A percentile compares a stretch with the other conserved stretches of the same genome.
Evolutionary conservation across 129 eudicot genomes (phyloP).

Genomic region (Pseudognaphalium luteoalbum): DNA sequence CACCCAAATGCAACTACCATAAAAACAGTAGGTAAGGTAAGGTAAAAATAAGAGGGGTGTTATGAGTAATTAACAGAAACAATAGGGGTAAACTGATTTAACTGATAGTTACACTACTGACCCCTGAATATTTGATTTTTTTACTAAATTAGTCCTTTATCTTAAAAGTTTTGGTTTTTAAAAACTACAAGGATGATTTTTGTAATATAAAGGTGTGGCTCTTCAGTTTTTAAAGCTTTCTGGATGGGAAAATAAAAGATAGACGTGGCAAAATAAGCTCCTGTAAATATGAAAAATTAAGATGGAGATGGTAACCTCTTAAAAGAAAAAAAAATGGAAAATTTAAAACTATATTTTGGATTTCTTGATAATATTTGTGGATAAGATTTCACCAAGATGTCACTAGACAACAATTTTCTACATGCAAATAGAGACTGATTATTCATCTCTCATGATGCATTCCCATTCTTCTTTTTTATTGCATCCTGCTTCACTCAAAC

Average conservation of each 20-base stretch:
- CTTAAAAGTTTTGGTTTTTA: not conserved
- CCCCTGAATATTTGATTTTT: not conserved
- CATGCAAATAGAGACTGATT: slow-evolving; percentile 42
- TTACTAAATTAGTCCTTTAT: not conserved
- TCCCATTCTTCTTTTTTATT: slow-evolving; percentile 13
- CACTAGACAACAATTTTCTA: slow-evolving; percentile 39
- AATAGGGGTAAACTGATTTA: too few species aligned
- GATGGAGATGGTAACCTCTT: slow-evolving; percentile 29
- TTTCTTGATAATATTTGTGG: slow-evolving; percentile 66
- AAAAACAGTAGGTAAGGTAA: not conserved
- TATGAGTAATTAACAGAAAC: not conserved
- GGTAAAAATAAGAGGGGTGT: slow-evolving; percentile 12
- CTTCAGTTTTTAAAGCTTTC: not conserved
- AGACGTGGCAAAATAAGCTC: slow-evolving; percentile 56
- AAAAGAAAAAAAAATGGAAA: not conserved
- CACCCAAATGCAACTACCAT: slow-evolving; percentile 12
- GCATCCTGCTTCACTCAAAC: slow-evolving; percentile 38
- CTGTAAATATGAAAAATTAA: slow-evolving; percentile 22
- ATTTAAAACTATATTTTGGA: not conserved
- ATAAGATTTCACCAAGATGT: slow-evolving; percentile 52
- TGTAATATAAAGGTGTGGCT: not conserved
- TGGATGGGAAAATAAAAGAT: not conserved
- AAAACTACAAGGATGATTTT: not conserved
- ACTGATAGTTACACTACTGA: too few species aligned
- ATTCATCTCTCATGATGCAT: slow-evolving; percentile 20